Evolutionary conservation across 371 early-diverging fungal genomes (phyloP).

Genomic region (Smittium culicis): DNA sequence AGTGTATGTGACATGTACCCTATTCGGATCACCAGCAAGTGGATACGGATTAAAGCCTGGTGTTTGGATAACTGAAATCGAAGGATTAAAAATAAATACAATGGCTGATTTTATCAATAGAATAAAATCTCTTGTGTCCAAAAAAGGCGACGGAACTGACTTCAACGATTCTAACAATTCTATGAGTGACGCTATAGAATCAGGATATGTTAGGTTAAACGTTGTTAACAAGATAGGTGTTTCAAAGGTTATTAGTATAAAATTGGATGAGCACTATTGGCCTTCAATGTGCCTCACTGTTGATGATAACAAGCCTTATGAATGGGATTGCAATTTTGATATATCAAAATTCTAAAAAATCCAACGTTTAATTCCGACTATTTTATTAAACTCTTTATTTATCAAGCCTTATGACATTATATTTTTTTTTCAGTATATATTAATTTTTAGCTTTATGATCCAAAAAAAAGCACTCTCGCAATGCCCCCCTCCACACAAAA

Average conservation of each 20-base stretch:
- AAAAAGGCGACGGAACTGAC: slow-evolving; percentile 9
- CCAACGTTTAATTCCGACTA: too few relatives aligned
- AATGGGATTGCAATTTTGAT: slow-evolving; percentile 34
- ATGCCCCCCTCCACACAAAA: too few relatives aligned
- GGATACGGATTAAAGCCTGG: slow-evolving; percentile 42
- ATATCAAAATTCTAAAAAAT: too few relatives aligned
- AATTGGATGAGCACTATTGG: slow-evolving; percentile 60
- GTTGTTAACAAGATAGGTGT: slow-evolving; percentile 42
- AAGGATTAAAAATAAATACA: slow-evolving; percentile 29
- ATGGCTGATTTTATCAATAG: slow-evolving; percentile 34
- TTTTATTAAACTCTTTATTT: too few relatives aligned
- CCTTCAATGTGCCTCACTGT: slow-evolving; percentile 45
- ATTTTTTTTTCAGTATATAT: too few relatives aligned
- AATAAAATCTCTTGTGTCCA: slow-evolving; percentile 15
- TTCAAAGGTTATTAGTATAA: slow-evolving; percentile 47
- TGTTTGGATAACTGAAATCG: slow-evolving; percentile 55
- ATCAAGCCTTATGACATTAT: too few relatives aligned
- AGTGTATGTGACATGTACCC: slow-evolving; percentile 54
- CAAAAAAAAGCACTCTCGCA: too few relatives aligned
- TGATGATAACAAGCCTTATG: slow-evolving; percentile 37
- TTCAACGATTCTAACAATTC: slow-evolving; percentile 4
- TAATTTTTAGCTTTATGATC: too few relatives aligned
- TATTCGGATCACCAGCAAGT: slow-evolving; percentile 31
- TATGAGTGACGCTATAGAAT: slow-evolving; percentile 24
- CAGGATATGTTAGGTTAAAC: slow-evolving; percentile 51